Evolutionary conservation across 164 flowering plant species (phyloP).

Genomic region (Sextonia rubra): DNA sequence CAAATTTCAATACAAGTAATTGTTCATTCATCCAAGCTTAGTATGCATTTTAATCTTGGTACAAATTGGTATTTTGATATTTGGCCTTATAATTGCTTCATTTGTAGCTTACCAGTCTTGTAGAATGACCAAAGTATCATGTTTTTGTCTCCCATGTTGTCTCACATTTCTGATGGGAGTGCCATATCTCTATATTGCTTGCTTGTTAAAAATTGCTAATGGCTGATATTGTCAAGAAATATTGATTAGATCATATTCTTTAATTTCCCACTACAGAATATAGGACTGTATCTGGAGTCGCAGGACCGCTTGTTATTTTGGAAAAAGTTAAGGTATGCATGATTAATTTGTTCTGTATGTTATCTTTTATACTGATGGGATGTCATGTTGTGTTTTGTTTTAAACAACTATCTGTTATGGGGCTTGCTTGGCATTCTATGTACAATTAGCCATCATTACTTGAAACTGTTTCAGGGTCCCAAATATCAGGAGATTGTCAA

Average conservation of each 20-base stretch:
- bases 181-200: not conserved
- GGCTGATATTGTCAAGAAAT: not conserved
- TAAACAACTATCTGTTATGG: not conserved
- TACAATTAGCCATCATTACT: not conserved
- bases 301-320: slow-evolving; percentile 95
- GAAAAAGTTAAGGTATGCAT: slow-evolving; percentile 89
- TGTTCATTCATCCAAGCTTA: not conserved
- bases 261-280: slow-evolving; percentile 57
- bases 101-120: not conserved
- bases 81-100: not conserved
- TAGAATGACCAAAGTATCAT: not conserved
- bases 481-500: slow-evolving; percentile 96
- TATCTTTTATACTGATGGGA: not conserved
- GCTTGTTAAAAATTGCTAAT: not conserved
- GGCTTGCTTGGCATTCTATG: not conserved
- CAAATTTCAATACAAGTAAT: not conserved
- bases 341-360: not conserved
- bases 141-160: not conserved
- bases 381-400: not conserved
- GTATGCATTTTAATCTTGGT: too few species aligned
- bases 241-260: not conserved
- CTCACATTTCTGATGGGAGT: not conserved
- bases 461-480: slow-evolving; percentile 55
- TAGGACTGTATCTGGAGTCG: slow-evolving; percentile 96
- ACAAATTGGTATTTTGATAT: not conserved